Evolutionary conservation across 2,329 filamentous ascomycete species (phyloP).

Genomic region (Coniella vitis): DNA sequence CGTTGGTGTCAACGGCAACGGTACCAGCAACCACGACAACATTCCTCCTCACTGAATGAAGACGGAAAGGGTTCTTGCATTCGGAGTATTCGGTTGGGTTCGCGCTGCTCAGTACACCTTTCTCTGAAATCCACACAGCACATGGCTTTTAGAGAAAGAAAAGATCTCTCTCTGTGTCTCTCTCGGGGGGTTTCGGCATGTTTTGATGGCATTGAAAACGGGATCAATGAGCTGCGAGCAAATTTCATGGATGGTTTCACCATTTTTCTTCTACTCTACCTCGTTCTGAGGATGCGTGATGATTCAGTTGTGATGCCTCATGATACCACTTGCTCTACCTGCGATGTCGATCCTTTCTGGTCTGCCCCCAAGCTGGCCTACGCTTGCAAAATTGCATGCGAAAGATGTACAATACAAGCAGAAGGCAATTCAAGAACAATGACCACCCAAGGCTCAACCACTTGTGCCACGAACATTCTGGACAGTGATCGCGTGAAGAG

Average conservation of each 20-base stretch:
- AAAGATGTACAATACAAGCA: too few species aligned
- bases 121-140: constrained; percentile 17
- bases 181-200: constrained; percentile 17
- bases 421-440: too few species aligned
- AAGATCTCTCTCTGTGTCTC: constrained; percentile 14
- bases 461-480: too few species aligned
- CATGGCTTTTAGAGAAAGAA: constrained; percentile 10
- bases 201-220: constrained; percentile 20
- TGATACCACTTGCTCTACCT: not conserved
- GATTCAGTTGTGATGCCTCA: constrained; percentile 41
- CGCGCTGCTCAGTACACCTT: constrained; percentile 27
- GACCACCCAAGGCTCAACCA: too few species aligned
- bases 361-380: not conserved
- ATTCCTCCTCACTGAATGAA: constrained; percentile 42
- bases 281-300: constrained; percentile 36
- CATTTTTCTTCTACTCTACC: constrained; percentile 3
- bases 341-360: not conserved
- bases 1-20: constrained; percentile 26
- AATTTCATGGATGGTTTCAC: constrained; percentile 17
- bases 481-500: too few species aligned
- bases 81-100: constrained; percentile 54
- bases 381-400: too few species aligned
- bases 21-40: constrained; percentile 31
- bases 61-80: constrained; percentile 39
- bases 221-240: constrained; percentile 18